These are phyloP conservation scores for Apodospora peruviana DNA, from an alignment of 495 filamentous ascomycete genomes.

Conservation along the genomic window DNA sequence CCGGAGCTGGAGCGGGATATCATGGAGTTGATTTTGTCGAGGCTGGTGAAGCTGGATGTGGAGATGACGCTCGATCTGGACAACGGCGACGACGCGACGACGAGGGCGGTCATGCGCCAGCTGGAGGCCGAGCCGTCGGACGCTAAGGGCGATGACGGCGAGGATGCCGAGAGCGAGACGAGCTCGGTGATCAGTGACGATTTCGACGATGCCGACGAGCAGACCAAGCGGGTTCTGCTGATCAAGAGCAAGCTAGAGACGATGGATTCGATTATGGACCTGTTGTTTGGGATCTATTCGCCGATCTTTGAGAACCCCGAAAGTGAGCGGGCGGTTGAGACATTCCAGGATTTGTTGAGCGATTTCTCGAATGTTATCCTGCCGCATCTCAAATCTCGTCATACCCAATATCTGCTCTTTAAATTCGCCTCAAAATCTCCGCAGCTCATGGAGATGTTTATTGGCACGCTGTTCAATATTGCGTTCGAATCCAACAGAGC, in stretches of 20 bases:
- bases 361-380: conserved; percentile 83
- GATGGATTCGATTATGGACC: conserved; percentile 86
- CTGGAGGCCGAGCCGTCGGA: conserved; percentile 27
- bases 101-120: conserved; percentile 41
- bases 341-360: conserved; percentile 67
- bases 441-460: conserved; percentile 70
- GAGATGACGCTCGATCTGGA: conserved; percentile 92
- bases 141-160: conserved; percentile 47
- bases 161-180: conserved; percentile 52
- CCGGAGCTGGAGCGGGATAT: conserved; percentile 78
- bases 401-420: conserved; percentile 57
- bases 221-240: conserved; percentile 46
- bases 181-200: conserved; percentile 42
- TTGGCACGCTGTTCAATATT: conserved; percentile 66
- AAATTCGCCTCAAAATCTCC: conserved; percentile 80
- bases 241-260: conserved; percentile 80
- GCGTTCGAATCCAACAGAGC: conserved; percentile 50
- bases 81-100: conserved; percentile 45
- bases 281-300: conserved; percentile 77
- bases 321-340: conserved; percentile 40
- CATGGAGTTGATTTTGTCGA: conserved; percentile 74
- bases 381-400: conserved; percentile 42
- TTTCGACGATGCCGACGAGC: conserved; percentile 42
- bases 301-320: conserved; percentile 56
- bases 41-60: conserved; percentile 82